Percentiles rank a stretch among this genome's conserved stretches.
phyloP scores from a whole-genome alignment of 805 yeast genomes.

The Millerozyma acaciae region DNA sequence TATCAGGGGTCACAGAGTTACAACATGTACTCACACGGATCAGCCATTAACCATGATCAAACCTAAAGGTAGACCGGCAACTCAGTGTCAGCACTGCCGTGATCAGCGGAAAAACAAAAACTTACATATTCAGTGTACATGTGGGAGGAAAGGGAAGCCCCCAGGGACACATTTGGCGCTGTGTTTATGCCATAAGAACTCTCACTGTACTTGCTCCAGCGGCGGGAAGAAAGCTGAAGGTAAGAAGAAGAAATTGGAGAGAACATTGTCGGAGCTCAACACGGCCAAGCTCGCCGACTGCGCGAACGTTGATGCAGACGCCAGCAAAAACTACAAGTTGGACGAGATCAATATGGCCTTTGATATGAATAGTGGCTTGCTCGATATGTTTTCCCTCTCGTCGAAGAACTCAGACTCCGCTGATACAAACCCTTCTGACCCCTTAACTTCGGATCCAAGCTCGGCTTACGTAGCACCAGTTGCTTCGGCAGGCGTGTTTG shows the following conservation, averaged over 20 bases:
- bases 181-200: conserved; percentile 36
- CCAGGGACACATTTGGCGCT: conserved; percentile 34
- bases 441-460: background rate
- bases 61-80: conserved; percentile 94
- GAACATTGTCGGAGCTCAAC: conserved; percentile 2
- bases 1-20: conserved; percentile 93
- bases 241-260: conserved; percentile 8
- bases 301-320: background rate
- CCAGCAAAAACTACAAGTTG: background rate
- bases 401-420: background rate
- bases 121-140: conserved; percentile 65
- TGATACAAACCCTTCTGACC: background rate
- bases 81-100: conserved; percentile 85
- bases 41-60: conserved; percentile 89
- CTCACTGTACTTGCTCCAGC: conserved; percentile 40
- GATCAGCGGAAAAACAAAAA: conserved; percentile 66
- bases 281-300: background rate
- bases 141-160: conserved; percentile 52
- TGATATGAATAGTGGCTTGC: conserved; percentile 26
- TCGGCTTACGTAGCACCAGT: background rate
- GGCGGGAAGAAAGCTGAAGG: conserved; percentile 14
- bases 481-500: background rate
- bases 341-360: conserved; percentile 26
- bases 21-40: conserved; percentile 89
- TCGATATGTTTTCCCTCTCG: conserved; percentile 24